phyloP scores from a whole-genome alignment of 2,329 filamentous ascomycete species.

The Fusarium avenaceum region DNA sequence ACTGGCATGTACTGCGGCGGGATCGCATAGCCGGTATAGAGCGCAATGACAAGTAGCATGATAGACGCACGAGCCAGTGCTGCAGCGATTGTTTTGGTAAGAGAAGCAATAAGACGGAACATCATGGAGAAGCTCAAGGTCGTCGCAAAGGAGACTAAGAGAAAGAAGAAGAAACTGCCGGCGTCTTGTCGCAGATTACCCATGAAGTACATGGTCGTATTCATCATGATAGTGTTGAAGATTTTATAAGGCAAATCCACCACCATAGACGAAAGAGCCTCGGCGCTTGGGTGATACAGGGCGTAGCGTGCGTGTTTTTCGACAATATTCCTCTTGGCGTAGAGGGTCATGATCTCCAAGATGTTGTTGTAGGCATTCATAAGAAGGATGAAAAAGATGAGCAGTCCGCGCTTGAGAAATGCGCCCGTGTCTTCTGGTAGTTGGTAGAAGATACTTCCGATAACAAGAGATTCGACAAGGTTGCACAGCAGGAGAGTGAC shows the following conservation, averaged over 20 bases:
- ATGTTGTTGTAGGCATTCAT: conserved; percentile 47
- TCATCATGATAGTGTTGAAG: conserved; percentile 56
- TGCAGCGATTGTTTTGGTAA: conserved; percentile 46
- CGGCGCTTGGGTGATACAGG: conserved; percentile 51
- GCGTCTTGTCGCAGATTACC: conserved; percentile 72
- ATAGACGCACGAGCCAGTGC: conserved; percentile 47
- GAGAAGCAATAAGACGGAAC: conserved; percentile 58
- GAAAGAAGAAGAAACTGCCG: conserved; percentile 63
- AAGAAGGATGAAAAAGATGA: conserved; percentile 43
- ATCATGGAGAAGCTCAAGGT: conserved; percentile 75
- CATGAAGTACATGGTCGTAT: conserved; percentile 72
- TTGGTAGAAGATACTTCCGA: conserved; percentile 46
- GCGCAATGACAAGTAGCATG: conserved; percentile 56
- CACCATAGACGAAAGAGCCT: conserved; percentile 46
- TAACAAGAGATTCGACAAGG: conserved; percentile 40
- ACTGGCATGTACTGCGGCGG: conserved; percentile 62
- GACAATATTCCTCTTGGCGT: conserved; percentile 51
- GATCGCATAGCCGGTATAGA: conserved; percentile 64
- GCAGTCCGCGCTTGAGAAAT: conserved; percentile 25
- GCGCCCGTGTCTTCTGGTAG: conserved; percentile 15
- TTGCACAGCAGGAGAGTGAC: conserved; percentile 42
- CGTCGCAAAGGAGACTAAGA: conserved; percentile 64
- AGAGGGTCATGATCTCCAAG: conserved; percentile 46
- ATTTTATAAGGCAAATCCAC: conserved; percentile 46
- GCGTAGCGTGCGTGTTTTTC: conserved; percentile 55